Evolutionary conservation across 169 alveolate species (phyloP).

Genomic region (Amoebophrya sp.): DNA sequence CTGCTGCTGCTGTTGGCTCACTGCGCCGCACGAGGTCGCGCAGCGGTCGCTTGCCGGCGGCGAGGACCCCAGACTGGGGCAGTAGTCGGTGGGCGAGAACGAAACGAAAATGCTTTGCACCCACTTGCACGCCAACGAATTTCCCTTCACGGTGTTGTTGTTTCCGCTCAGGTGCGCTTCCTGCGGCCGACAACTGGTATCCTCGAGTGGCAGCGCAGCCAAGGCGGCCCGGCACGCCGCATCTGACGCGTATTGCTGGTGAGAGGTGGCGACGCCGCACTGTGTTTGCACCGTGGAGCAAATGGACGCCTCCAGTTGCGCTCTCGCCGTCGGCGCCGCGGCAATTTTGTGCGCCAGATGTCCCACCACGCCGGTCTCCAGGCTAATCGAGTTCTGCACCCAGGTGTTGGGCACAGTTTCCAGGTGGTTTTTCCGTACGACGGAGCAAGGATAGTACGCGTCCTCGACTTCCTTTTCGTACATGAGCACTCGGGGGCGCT

Average conservation of each 20-base stretch:
- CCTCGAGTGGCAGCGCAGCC: background rate
- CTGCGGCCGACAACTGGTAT: background rate
- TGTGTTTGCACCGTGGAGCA: background rate
- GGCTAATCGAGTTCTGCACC: too few relatives aligned
- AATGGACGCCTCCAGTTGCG: too few relatives aligned
- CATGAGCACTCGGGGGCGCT: too few relatives aligned
- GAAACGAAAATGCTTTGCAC: background rate
- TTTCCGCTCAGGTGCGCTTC: background rate
- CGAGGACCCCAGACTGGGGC: background rate
- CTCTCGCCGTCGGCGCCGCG: too few relatives aligned
- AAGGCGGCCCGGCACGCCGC: background rate
- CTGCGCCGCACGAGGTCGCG: background rate
- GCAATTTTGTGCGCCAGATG: too few relatives aligned
- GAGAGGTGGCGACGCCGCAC: background rate
- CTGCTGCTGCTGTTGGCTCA: too few relatives aligned
- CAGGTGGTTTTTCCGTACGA: too few relatives aligned
- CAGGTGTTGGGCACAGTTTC: too few relatives aligned
- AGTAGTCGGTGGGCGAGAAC: background rate
- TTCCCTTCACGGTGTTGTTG: too few relatives aligned
- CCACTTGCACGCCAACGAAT: background rate
- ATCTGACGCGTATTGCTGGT: background rate
- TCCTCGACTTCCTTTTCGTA: too few relatives aligned
- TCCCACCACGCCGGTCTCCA: too few relatives aligned
- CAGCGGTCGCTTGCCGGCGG: conserved; percentile 23
- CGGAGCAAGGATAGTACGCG: too few relatives aligned